Evolutionary conservation across 139 green algal species (phyloP).

Genomic region (Astrephomene gubernaculifera): DNA sequence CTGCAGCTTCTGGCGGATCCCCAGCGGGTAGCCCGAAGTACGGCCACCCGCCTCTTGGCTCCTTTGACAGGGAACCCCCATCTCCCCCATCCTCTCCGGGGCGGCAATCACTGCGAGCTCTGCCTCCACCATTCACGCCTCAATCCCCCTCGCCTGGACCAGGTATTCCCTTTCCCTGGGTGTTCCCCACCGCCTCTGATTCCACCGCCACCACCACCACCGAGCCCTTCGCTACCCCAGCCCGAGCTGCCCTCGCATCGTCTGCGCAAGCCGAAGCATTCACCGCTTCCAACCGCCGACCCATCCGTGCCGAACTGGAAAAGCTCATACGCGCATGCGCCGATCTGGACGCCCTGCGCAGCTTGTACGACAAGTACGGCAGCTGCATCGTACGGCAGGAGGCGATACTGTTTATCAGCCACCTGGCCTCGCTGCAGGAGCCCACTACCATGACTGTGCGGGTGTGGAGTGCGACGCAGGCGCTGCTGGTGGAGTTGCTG

Average conservation of each 20-base stretch:
- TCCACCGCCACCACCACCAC: neutral
- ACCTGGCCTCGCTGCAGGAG: conserved; percentile 28
- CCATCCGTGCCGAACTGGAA: conserved; percentile 2
- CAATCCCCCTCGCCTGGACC: too few relatives aligned
- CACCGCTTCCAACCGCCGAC: neutral
- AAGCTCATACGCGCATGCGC: neutral
- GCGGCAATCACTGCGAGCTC: too few relatives aligned
- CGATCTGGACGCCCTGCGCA: conserved; percentile 10
- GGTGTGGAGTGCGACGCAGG: conserved; percentile 37
- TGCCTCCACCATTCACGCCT: too few relatives aligned
- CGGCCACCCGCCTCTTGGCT: neutral
- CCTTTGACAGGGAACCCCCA: too few relatives aligned
- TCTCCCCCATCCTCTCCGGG: too few relatives aligned
- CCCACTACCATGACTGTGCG: conserved; percentile 20
- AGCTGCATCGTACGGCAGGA: neutral
- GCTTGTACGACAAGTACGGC: conserved; percentile 21
- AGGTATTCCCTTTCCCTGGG: too few relatives aligned
- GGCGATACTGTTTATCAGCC: conserved; percentile 32
- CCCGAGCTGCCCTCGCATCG: neutral
- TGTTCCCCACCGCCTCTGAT: too few relatives aligned
- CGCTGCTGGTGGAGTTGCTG: conserved; percentile 41
- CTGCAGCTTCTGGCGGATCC: too few relatives aligned
- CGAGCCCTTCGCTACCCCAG: neutral
- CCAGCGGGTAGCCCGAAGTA: too few relatives aligned
- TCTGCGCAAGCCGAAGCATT: too few relatives aligned